Evolutionary conservation across 768 basidiomycete species (phyloP), one percentile per base, ranked within the genome.

Genomic region (Dioszegia aurantiaca): DNA sequence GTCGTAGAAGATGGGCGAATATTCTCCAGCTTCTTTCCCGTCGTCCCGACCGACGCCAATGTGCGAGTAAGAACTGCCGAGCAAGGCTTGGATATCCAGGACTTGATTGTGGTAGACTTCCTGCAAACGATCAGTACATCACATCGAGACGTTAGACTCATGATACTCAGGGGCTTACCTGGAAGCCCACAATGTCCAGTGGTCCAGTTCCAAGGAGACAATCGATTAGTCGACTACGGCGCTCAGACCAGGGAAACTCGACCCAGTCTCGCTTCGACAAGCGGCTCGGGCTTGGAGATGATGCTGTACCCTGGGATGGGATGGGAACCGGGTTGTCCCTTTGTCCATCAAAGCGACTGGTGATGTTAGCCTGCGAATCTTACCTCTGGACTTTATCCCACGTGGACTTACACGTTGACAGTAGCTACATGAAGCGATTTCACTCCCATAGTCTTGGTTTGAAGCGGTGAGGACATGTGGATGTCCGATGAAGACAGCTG

Each of bases 41-140:
- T 86, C 83, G 54, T 84, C 81, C n/a, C 85, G 77, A 0, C 85
- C 85, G 0, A 85, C 83, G 1, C 84, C 85, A 21, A 85, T 80
- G 81, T 82, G 83, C 16, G 73, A 79, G 81, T 82, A 87, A 3
- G 79, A 78, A 3, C 74, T 57, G 0, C 85, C 85, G 14, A 87
- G 78, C 3, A 86, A 77, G 43, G 79, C 77, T 6, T 78, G 77
- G 4, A 87, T 68, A 62, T 87, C 86, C 24, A 73, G 69, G 4
- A 86, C 81, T 67, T 86, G 86, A 52, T 81, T 73, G 24, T 82
- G 72, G 8, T 85, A 77, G 1, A 81, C 84, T 56, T 78, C 77
- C 67, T 78, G 61, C n/a, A n/a, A n/a, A n/a, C n/a, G n/a, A n/a
- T n/a, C n/a, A n/a, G n/a, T 3, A 3, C 3, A 14, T 31, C 24